These are phyloP conservation scores for Didymella glomerata DNA, from an alignment of 2,329 filamentous ascomycete species.

Conservation along the genomic window DNA sequence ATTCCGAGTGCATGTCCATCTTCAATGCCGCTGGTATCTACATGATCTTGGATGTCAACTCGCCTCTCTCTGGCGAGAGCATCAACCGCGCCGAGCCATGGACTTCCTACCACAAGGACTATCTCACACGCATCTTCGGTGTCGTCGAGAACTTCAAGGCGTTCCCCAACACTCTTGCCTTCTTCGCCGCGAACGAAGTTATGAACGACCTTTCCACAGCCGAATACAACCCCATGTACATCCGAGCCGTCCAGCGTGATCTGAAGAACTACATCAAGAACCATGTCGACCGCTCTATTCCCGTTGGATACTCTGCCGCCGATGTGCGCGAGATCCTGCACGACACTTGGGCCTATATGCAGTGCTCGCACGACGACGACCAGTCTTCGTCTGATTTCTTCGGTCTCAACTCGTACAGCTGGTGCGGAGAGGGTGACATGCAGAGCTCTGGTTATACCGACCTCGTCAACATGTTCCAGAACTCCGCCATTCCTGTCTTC, in stretches of 20 bases:
- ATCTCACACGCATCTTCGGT: conserved; percentile 67
- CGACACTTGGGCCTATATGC: conserved; percentile 79
- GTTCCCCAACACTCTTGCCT: conserved; percentile 71
- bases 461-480: conserved; percentile 71
- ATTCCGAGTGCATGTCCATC: conserved; percentile 69
- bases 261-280: conserved; percentile 73
- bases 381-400: conserved; percentile 76
- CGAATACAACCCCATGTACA: conserved; percentile 64
- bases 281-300: conserved; percentile 65
- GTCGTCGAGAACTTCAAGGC: conserved; percentile 72
- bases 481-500: conserved; percentile 76
- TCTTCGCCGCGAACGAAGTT: conserved; percentile 74
- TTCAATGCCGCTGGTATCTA: conserved; percentile 74
- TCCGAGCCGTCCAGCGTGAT: conserved; percentile 70
- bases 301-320: conserved; percentile 75
- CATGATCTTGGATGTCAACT: conserved; percentile 72
- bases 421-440: conserved; percentile 74
- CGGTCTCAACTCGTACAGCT: conserved; percentile 78
- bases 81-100: conserved; percentile 65
- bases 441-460: conserved; percentile 66
- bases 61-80: conserved; percentile 63
- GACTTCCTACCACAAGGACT: conserved; percentile 63
- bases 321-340: conserved; percentile 77
- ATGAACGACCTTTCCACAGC: conserved; percentile 67
- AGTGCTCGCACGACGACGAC: conserved; percentile 66